Percentiles rank a stretch among this genome's conserved stretches.
Evolutionary conservation across 768 basidiomycete genomes (phyloP).

Genomic region (Mycena crocata): DNA sequence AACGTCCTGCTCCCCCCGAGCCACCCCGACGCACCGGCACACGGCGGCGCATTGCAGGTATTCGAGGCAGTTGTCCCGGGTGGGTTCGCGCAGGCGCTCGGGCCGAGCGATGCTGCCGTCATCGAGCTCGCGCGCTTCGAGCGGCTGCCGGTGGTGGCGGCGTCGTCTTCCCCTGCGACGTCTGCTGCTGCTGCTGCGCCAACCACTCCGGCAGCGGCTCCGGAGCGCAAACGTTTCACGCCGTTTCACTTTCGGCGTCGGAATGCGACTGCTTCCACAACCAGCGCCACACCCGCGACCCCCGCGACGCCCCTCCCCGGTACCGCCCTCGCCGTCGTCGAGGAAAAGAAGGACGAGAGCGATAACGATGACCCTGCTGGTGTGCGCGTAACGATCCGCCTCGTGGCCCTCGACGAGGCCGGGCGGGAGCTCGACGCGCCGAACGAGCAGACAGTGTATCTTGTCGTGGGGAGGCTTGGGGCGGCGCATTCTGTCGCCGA

Average conservation of each 20-base stretch:
- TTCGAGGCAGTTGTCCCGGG: slow-evolving; percentile 79
- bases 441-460: slow-evolving; percentile 91
- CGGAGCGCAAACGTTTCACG: slow-evolving; percentile 68
- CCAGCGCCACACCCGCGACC: slow-evolving; percentile 56
- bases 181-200: slow-evolving; percentile 24
- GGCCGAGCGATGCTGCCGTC: slow-evolving; percentile 80
- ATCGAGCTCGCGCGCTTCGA: slow-evolving; percentile 87
- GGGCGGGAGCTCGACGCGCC: slow-evolving; percentile 72
- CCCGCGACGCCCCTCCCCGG: slow-evolving; percentile 48
- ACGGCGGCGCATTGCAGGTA: slow-evolving; percentile 57
- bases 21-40: slow-evolving; percentile 63
- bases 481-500: slow-evolving; percentile 44
- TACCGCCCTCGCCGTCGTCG: slow-evolving; percentile 83
- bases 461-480: slow-evolving; percentile 84
- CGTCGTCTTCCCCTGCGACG: slow-evolving; percentile 36
- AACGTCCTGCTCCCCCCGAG: slow-evolving; percentile 77
- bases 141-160: slow-evolving; percentile 40
- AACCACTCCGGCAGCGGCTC: slow-evolving; percentile 31
- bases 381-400: slow-evolving; percentile 80
- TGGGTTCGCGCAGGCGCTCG: slow-evolving; percentile 82
- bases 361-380: slow-evolving; percentile 68
- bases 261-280: not conserved
- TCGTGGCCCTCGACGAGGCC: slow-evolving; percentile 85
- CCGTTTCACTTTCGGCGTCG: slow-evolving; percentile 76
- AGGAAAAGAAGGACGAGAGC: slow-evolving; percentile 61